Base-by-base conservation (phyloP, 306 rosid genomes). In the Gynostemma pentaphyllum region DNA sequence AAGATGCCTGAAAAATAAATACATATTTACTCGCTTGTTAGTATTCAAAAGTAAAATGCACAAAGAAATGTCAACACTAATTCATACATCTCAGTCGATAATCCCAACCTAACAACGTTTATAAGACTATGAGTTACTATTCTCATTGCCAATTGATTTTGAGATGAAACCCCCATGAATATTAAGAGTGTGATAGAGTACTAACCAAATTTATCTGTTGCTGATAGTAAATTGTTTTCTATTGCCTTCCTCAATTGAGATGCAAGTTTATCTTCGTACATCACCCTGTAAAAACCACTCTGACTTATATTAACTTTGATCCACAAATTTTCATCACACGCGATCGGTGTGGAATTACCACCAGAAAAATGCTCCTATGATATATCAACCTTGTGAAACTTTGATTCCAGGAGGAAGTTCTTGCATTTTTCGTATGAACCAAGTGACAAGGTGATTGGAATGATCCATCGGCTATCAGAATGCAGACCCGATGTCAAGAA, bases 261-360 rank as follows among this genome's bases (percentile, higher is more conserved):
- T 46, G 77, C 78, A 10, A 85, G 84, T 62, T 74, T 66, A 29
- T 78, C 84, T 59, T 82, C 86, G 61, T 80, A 85, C n/a, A 74
- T 76, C 23, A 80, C 88, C 61, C 94, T 72, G 71, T 82, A 80
- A 75, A 85, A 85, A 67, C 86, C 84, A 72, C 73, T 74, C 54
- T 82, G 86, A 46, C 73, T 73, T 27, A 66, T 62, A 40, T 80
- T 85, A 27, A 85, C 79, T 74, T 85, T 82, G 61, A 85, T 27
- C 94, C 88, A 85, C 16, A 40, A 37, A 67, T 75, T 72, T 46
- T 68, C 75, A 36, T 55, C 72, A 45, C 40, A 30, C 49, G 44
- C 42, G 62, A n/a, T n/a, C n/a, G n/a, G n/a, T n/a, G 59, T 68
- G 45, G 47, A 44, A 51, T 48, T 50, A 24, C 62, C 70, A 49